Evolutionary conservation across 208 protist species (phyloP), one percentile per base, ranked within the genome.

Genomic region (Angomonas desouzai): DNA sequence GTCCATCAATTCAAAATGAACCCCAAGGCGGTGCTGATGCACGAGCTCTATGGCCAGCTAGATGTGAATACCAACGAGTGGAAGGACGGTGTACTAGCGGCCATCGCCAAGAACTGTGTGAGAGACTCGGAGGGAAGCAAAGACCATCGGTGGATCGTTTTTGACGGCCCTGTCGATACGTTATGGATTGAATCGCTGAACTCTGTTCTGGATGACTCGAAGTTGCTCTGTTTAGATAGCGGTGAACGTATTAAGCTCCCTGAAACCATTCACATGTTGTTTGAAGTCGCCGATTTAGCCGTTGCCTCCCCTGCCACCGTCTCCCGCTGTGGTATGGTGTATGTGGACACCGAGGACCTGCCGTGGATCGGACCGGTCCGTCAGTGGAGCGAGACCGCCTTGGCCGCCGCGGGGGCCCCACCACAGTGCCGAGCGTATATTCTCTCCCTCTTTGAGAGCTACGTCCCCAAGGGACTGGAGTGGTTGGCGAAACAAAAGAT

Each of bases 161-260:
- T 98, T 85, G 98, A 99, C 74, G 97, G 97, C 28, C 98, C 98
- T 40, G 98, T 99, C 1, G 98, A 99, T 79, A 98, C 98, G 22
- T 70, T 99, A 3, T 99, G 98, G 98, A 99, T 99, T 71, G 98
- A 99, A 83, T 99, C 97, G 38, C 92, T 99, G 71, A 99, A 99
- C 88, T 98, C 97, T 13, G 97, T 99, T 23, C 87, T 99, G 25
- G 98, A 99, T 77, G 98, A 99, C 81, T 98, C 97, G 66, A 98
- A 98, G 77, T 87, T 98, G 55, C 89, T 99, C 32, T 99, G 98
- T 73, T 83, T 99, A 43, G 94, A 98, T 64, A 99, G 98, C 70
- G 93, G 92, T 48, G 97, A 98, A 78, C 96, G 98, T 45, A 99
- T 99, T 68, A 98, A 98, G 74, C 82, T 99, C 29, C 91, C 90